Percentiles rank a stretch among this genome's conserved stretches.
Conservation (phyloP, 192 early-diverging fungal species). For the Backusella australiensis region DNA sequence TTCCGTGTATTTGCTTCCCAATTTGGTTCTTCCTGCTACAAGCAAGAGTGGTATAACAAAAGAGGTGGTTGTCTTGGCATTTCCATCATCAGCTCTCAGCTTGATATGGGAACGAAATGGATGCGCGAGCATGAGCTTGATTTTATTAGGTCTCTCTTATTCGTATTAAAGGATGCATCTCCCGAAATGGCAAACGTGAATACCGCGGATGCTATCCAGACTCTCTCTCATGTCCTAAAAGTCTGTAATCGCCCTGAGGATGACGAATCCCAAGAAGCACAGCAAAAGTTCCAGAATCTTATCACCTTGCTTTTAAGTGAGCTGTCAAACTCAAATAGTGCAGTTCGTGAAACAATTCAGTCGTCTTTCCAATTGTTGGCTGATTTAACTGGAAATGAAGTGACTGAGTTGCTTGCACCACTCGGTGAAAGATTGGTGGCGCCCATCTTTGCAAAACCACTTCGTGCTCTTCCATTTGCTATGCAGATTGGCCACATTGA, state of each 20-base stretch:
- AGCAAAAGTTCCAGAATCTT: slow-evolving; percentile 73
- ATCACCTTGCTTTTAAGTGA: slow-evolving; percentile 83
- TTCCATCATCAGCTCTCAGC: slow-evolving; percentile 72
- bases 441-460: slow-evolving; percentile 96
- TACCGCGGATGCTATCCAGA: slow-evolving; percentile 69
- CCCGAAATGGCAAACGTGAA: slow-evolving; percentile 75
- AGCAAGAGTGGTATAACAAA: slow-evolving; percentile 82
- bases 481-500: slow-evolving; percentile 99
- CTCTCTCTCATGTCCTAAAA: slow-evolving; percentile 69
- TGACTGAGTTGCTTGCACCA: slow-evolving; percentile 83
- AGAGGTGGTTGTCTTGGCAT: slow-evolving; percentile 92
- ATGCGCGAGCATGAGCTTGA: slow-evolving; percentile 93
- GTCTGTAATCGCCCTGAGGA: slow-evolving; percentile 62
- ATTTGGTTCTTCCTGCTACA: slow-evolving; percentile 91
- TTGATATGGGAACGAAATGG: slow-evolving; percentile 88
- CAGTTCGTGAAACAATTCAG: slow-evolving; percentile 89
- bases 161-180: slow-evolving; percentile 90
- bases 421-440: slow-evolving; percentile 81
- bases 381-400: slow-evolving; percentile 70
- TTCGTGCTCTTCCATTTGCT: slow-evolving; percentile 90
- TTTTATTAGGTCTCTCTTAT: slow-evolving; percentile 89
- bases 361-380: slow-evolving; percentile 78
- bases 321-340: slow-evolving; percentile 84
- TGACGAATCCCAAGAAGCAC: slow-evolving; percentile 48
- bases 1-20: slow-evolving; percentile 80